Conservation (phyloP, 441 rosid genomes). For the Bocquillonia castaneifolia region DNA sequence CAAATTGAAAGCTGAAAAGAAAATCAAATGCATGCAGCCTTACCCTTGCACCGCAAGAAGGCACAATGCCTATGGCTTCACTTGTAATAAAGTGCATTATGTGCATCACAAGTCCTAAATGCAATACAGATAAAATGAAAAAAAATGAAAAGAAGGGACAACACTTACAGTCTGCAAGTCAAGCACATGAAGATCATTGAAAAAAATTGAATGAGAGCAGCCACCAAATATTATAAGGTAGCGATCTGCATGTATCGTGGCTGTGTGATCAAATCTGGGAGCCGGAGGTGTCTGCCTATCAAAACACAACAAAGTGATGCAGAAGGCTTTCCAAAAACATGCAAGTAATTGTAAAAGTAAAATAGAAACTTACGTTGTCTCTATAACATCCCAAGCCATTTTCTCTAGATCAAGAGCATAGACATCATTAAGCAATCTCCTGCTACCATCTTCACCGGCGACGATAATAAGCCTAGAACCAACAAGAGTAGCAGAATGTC, state of each 20-base stretch:
- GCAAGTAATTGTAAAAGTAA: conserved; percentile 12
- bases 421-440: conserved; percentile 78
- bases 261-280: conserved; percentile 94
- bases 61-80: too few relatives aligned
- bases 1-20: neutral
- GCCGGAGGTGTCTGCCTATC: conserved; percentile 91
- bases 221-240: conserved; percentile 93
- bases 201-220: conserved; percentile 87
- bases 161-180: conserved; percentile 80
- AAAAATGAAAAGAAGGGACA: neutral
- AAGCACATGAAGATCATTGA: conserved; percentile 81
- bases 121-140: neutral
- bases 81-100: conserved; percentile 4
- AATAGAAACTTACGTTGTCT: conserved; percentile 55
- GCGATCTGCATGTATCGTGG: conserved; percentile 63
- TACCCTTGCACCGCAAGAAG: neutral
- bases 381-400: conserved; percentile 73
- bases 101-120: neutral
- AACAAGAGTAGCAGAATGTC: conserved; percentile 75
- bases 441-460: conserved; percentile 85
- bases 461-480: conserved; percentile 69
- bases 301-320: conserved; percentile 33
- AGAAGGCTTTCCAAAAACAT: conserved; percentile 28
- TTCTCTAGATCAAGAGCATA: conserved; percentile 72
- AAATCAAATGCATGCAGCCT: neutral